phyloP scores from a whole-genome alignment of 2,329 filamentous ascomycete species.

The Penicillium sp. region DNA sequence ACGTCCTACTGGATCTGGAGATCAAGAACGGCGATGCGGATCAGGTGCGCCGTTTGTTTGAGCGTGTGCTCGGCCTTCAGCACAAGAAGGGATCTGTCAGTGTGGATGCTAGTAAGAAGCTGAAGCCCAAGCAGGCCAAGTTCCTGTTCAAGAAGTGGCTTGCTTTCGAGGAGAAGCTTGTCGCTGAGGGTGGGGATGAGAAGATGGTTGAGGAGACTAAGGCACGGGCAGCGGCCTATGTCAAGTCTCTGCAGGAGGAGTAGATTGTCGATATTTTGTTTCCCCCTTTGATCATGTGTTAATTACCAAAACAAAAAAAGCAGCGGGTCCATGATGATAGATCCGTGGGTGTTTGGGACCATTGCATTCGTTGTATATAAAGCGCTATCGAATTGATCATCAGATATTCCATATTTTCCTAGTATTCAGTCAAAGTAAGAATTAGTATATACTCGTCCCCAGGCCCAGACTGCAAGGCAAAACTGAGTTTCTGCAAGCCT shows the following conservation, averaged over 20 bases:
- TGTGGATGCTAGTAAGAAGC: constrained; percentile 56
- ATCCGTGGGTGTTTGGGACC: constrained; percentile 28
- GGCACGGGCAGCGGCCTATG: constrained; percentile 72
- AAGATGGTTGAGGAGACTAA: constrained; percentile 73
- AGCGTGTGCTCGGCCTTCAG: constrained; percentile 65
- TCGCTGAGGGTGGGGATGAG: constrained; percentile 60
- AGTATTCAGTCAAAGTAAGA: background rate
- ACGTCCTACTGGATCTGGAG: constrained; percentile 87
- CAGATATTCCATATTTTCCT: constrained; percentile 5
- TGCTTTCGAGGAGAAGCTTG: constrained; percentile 75
- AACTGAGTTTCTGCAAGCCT: background rate
- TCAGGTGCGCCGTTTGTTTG: constrained; percentile 77
- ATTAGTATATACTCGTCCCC: too few relatives aligned
- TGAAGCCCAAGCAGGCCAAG: constrained; percentile 82
- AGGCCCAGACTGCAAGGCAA: too few relatives aligned
- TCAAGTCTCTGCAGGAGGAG: constrained; percentile 50
- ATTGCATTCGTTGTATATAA: constrained; percentile 32
- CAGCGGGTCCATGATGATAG: constrained; percentile 13
- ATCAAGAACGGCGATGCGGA: constrained; percentile 63
- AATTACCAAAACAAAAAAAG: constrained; percentile 13
- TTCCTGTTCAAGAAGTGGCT: constrained; percentile 93
- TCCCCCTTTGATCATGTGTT: background rate
- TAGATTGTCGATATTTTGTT: constrained; percentile 9
- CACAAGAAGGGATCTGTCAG: constrained; percentile 43
- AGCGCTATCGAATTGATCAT: constrained; percentile 26